Percentiles rank a stretch among this genome's conserved stretches.
Conservation (phyloP, 2,329 filamentous ascomycete species). For the Neofusicoccum parvum region DNA sequence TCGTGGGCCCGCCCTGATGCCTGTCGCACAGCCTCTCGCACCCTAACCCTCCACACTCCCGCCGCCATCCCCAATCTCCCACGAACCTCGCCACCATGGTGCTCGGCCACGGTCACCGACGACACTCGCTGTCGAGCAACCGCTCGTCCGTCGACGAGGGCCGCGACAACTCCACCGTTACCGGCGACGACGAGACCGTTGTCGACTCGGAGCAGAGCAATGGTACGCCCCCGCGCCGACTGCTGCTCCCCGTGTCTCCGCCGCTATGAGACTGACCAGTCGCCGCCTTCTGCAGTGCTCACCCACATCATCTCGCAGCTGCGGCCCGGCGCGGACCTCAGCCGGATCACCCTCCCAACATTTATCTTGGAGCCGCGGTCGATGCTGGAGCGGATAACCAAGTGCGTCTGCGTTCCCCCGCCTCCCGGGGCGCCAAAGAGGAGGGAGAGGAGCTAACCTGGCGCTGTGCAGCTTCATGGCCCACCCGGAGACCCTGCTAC, state of each 20-base stretch:
- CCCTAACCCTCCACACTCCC: conserved; percentile 16
- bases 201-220: conserved; percentile 94
- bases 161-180: conserved; percentile 39
- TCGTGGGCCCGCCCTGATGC: conserved; percentile 20
- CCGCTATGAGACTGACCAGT: background rate
- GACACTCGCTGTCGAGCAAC: conserved; percentile 46
- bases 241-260: background rate
- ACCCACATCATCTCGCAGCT: conserved; percentile 97
- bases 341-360: conserved; percentile 89
- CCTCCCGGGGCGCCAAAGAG: conserved; percentile 22
- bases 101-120: conserved; percentile 52
- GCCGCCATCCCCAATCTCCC: background rate
- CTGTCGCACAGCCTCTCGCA: conserved; percentile 13
- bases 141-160: conserved; percentile 44
- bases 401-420: conserved; percentile 60
- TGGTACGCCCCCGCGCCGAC: conserved; percentile 59
- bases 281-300: conserved; percentile 64
- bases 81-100: conserved; percentile 43
- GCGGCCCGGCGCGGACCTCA: conserved; percentile 91
- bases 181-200: conserved; percentile 69
- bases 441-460: conserved; percentile 24
- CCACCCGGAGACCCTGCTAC: conserved; percentile 91
- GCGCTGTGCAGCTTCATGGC: conserved; percentile 83
- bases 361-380: conserved; percentile 97
- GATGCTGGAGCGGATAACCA: conserved; percentile 98